These are phyloP conservation scores for Alternaria sp. DNA, from an alignment of 2,329 filamentous ascomycete genomes.

Conservation along the genomic window DNA sequence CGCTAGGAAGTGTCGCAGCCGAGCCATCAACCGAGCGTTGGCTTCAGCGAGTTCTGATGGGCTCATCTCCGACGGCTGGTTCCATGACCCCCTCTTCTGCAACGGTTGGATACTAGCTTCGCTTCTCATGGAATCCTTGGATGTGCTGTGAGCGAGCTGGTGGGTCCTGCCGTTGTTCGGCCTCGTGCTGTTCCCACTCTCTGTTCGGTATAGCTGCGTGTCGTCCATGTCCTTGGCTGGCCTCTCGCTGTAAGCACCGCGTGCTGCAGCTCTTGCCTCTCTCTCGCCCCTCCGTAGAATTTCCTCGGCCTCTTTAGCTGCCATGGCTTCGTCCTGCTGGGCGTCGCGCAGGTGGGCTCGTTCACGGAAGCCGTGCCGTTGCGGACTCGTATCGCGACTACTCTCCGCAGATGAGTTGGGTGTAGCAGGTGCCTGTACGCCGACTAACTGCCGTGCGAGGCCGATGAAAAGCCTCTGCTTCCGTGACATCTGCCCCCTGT, in stretches of 20 bases:
- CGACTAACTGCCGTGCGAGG: conserved; percentile 84
- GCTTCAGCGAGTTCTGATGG: conserved; percentile 78
- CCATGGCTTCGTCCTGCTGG: conserved; percentile 67
- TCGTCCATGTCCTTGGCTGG: conserved; percentile 57
- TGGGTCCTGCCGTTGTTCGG: conserved; percentile 23
- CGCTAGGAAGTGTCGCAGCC: conserved; percentile 87
- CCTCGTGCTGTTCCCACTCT: conserved; percentile 39
- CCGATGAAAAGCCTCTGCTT: conserved; percentile 88
- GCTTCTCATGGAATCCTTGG: conserved; percentile 35
- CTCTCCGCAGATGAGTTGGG: conserved; percentile 44
- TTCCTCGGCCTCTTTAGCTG: conserved; percentile 75
- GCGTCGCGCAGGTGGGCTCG: conserved; percentile 57
- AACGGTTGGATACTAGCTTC: conserved; percentile 46
- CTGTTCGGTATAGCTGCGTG: conserved; percentile 46
- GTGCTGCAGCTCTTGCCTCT: conserved; percentile 73
- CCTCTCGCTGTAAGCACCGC: conserved; percentile 75
- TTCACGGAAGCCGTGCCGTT: conserved; percentile 43
- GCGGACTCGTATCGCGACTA: conserved; percentile 56
- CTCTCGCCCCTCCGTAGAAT: conserved; percentile 75
- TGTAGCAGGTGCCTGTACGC: conserved; percentile 72
- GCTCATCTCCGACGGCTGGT: conserved; percentile 67
- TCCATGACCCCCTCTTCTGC: conserved; percentile 58
- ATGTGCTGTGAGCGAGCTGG: conserved; percentile 32
- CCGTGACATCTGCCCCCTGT: conserved; percentile 81
- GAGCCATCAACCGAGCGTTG: conserved; percentile 85